These are phyloP conservation scores for Tulasnella sp. DNA, from an alignment of 768 basidiomycete species.

Conservation along the genomic window DNA sequence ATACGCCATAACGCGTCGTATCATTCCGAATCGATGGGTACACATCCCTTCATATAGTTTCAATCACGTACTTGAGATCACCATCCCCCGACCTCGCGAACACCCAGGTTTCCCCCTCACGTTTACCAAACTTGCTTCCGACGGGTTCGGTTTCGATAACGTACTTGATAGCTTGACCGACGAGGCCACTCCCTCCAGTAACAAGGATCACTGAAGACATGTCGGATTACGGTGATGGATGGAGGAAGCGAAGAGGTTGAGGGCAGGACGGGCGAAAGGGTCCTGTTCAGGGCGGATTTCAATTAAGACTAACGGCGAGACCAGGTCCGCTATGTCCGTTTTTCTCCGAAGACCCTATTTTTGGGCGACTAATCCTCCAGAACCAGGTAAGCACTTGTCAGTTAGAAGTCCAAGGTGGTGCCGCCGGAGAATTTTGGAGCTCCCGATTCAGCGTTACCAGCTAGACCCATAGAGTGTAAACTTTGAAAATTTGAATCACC, in stretches of 20 bases:
- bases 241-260: not conserved
- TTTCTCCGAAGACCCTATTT: no score
- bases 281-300: not conserved
- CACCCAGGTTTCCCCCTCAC: slow-evolving; percentile 69
- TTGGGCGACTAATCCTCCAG: no score
- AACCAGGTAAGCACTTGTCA: no score
- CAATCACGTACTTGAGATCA: slow-evolving; percentile 54
- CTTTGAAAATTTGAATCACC: no score
- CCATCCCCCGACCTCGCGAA: slow-evolving; percentile 69
- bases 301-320: no score
- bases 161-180: slow-evolving; percentile 72
- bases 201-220: slow-evolving; percentile 47
- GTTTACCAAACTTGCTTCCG: slow-evolving; percentile 68
- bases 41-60: not conserved
- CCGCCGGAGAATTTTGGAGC: no score
- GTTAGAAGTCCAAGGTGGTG: no score
- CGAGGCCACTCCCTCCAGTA: slow-evolving; percentile 76
- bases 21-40: not conserved
- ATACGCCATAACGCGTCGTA: not conserved
- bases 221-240: not conserved
- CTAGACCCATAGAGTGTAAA: no score
- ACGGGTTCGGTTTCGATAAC: slow-evolving; percentile 66
- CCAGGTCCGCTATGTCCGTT: no score
- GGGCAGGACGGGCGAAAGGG: not conserved
- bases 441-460: no score